A percentile compares a stretch with the other conserved stretches of the same genome.
Evolutionary conservation across 371 early-diverging fungal species (phyloP).

Genomic region (Haplosporangium sp.): DNA sequence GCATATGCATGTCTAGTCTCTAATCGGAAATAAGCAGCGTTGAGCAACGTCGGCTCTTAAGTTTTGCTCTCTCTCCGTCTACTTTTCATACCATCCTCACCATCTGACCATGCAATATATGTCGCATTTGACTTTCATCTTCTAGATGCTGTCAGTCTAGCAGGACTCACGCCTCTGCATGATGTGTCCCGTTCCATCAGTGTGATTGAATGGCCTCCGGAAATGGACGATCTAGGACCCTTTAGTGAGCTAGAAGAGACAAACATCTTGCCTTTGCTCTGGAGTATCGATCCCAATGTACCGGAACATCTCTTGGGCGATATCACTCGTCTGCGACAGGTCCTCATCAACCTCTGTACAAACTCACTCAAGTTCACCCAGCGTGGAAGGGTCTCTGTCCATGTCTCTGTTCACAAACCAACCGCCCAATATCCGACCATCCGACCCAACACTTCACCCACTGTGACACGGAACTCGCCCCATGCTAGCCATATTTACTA

Average conservation of each 20-base stretch:
- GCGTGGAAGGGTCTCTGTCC: constrained; percentile 44
- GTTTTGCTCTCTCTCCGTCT: not conserved
- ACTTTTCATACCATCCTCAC: too few relatives aligned
- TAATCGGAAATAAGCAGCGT: too few relatives aligned
- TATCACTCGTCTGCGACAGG: constrained; percentile 68
- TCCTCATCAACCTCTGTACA: constrained; percentile 68
- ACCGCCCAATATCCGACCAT: constrained; percentile 52
- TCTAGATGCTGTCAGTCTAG: constrained; percentile 49
- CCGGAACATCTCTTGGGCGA: constrained; percentile 69
- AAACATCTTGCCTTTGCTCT: constrained; percentile 62
- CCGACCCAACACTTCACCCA: constrained; percentile 60
- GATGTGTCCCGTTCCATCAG: constrained; percentile 57
- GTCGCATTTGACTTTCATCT: not conserved
- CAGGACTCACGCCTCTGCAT: constrained; percentile 47
- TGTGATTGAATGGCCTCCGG: constrained; percentile 65
- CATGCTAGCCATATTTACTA: constrained; percentile 24
- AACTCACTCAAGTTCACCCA: constrained; percentile 68
- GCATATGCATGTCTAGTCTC: not conserved
- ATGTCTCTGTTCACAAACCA: constrained; percentile 38
- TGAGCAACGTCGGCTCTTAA: not conserved
- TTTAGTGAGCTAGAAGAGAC: constrained; percentile 57
- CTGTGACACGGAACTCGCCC: constrained; percentile 53
- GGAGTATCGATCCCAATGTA: constrained; percentile 68
- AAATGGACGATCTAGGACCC: constrained; percentile 63
- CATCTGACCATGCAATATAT: not conserved